Conservation (phyloP, 1,284 basidiomycete species). For the Trichosporon faecale region DNA sequence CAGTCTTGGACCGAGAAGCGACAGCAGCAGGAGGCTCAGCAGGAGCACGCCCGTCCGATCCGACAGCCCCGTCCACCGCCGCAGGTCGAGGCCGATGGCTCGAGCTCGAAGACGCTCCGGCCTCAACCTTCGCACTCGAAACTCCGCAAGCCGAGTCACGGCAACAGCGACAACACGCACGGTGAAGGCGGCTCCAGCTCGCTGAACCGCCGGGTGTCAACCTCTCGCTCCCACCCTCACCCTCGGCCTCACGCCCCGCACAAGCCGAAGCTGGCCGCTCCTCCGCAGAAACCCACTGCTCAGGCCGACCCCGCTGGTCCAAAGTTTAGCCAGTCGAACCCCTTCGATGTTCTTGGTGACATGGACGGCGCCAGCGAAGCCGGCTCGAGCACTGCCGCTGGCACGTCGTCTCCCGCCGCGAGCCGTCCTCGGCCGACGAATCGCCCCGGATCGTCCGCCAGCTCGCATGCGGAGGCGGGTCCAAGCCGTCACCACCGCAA, state of each 20-base stretch:
- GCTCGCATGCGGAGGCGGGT: not conserved
- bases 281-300: not conserved
- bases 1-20: not conserved
- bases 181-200: not conserved
- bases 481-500: slow-evolving; percentile 3
- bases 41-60: not conserved
- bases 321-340: not conserved
- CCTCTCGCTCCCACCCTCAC: not conserved
- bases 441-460: not conserved
- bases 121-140: not conserved
- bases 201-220: not conserved
- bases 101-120: not conserved
- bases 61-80: not conserved
- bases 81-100: not conserved
- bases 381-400: not conserved
- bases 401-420: not conserved
- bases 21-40: not conserved
- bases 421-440: not conserved
- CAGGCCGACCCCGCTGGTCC: not conserved
- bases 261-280: not conserved
- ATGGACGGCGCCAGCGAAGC: slow-evolving; percentile 4
- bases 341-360: not conserved
- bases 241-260: not conserved
- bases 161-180: not conserved
- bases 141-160: not conserved